Base-by-base conservation (phyloP, 2,329 filamentous ascomycete genomes). In the Cladophialophora exuberans region DNA sequence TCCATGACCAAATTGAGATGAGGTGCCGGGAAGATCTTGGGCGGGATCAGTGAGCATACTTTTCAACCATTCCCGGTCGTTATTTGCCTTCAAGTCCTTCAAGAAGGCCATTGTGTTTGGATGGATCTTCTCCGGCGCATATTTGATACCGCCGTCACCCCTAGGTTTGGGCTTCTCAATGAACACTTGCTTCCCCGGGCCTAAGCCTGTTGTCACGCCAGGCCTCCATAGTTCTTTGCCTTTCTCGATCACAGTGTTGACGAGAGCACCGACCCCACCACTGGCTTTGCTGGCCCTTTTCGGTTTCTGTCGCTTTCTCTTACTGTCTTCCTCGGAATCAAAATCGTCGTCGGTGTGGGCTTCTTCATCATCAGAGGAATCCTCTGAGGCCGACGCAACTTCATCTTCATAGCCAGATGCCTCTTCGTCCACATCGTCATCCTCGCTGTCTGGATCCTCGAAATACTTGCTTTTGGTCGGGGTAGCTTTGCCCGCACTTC, bases 111-210 rank as follows among this genome's bases (percentile, higher is more conserved):
- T 70, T 1, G 84, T 86, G 65, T 87, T 85, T 13, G 83, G 83
- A 68, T 86, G 84, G 50, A 86, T 78, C 6, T 75, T 81, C 33
- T 79, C 72, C 60, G 84, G 78, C 38, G 70, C 68, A 67, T 86
- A 87, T 1, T 79, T 79, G 22, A 76, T 79, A n/a, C 78, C 73
- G 13, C 84, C 84, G 20, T 82, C 76, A 28, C 79, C 78, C 62
- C 83, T 75, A n/a, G 83, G 78, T 68, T 84, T 83, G 2, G 83
- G 83, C 60, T 84, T 83, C 65, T 82, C 79, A 67, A 86, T 83
- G 62, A 85, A 77, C 26, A 87, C 71, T 61, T 82, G 77, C 56
- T 79, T 83, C 7, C 83, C 83, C 31, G 82, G 83, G 3, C 77
- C 81, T 23, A 85, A 69, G 4, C 78, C 79, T 13, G 75, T 75